Conservation (phyloP, 2,329 filamentous ascomycete genomes). For the Truncatella angustata region DNA sequence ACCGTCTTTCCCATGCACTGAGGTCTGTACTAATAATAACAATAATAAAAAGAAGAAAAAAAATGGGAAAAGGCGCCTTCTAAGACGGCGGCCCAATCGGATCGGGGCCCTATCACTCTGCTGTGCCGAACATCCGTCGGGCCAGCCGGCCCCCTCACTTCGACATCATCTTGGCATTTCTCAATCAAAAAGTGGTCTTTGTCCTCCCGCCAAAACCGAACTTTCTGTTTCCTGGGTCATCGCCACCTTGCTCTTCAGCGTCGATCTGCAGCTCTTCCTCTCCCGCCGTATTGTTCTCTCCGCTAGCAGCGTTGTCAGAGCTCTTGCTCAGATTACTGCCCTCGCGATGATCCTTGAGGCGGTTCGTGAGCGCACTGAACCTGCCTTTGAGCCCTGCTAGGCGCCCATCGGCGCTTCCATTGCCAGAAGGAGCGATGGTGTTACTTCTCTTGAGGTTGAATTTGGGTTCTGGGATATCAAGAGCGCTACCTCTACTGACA, state of each 20-base stretch:
- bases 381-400: conserved; percentile 1
- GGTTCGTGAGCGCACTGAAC: conserved; percentile 17
- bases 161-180: neutral
- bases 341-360: conserved; percentile 23
- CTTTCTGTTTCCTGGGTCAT: neutral
- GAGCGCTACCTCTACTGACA: conserved; percentile 14
- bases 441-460: neutral
- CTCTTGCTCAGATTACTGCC: neutral
- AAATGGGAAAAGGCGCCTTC: too few relatives aligned
- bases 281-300: neutral
- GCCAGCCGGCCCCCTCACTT: neutral
- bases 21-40: too few relatives aligned
- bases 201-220: neutral
- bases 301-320: neutral
- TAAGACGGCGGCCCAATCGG: too few relatives aligned
- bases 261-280: neutral
- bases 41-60: too few relatives aligned
- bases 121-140: too few relatives aligned
- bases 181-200: neutral
- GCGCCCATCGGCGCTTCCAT: neutral
- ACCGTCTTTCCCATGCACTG: too few relatives aligned
- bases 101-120: too few relatives aligned
- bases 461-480: conserved; percentile 1
- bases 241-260: neutral
- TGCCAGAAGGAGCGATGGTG: neutral